A percentile compares a stretch with the other conserved stretches of the same genome.
Evolutionary conservation across 2,329 filamentous ascomycete species (phyloP).

Genomic region (Aureobasidium leucospermi): DNA sequence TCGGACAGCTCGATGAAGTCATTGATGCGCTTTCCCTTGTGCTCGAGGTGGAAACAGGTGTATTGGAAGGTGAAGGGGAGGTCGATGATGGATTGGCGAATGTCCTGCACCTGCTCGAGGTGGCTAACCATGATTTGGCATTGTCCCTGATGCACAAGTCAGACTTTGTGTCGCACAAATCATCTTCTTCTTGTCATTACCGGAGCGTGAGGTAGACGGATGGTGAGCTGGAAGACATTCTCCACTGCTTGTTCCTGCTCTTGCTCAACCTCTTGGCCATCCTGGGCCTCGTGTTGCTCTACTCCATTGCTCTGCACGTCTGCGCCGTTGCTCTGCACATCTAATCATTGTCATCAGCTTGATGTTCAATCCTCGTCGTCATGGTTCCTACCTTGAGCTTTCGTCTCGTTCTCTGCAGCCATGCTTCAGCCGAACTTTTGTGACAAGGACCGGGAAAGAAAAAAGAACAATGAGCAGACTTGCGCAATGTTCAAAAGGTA

Average conservation of each 20-base stretch:
- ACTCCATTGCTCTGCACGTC: neutral
- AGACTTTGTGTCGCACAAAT: slow-evolving; percentile 61
- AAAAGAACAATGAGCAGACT: neutral
- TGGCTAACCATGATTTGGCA: slow-evolving; percentile 42
- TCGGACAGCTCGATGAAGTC: slow-evolving; percentile 91
- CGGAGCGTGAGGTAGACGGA: slow-evolving; percentile 74
- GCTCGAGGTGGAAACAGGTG: slow-evolving; percentile 96
- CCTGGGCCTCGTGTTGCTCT: slow-evolving; percentile 3
- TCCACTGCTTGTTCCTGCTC: slow-evolving; percentile 12
- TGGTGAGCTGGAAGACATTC: slow-evolving; percentile 61
- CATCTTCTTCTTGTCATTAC: slow-evolving; percentile 42
- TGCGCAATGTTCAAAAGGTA: neutral
- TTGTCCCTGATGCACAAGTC: slow-evolving; percentile 9
- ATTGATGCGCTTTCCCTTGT: slow-evolving; percentile 82
- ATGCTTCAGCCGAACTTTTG: slow-evolving; percentile 10
- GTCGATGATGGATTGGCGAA: slow-evolving; percentile 94
- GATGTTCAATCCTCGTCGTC: neutral
- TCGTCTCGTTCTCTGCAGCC: slow-evolving; percentile 12
- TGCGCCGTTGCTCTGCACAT: slow-evolving; percentile 12
- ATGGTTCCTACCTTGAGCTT: slow-evolving; percentile 11
- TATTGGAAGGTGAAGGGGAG: slow-evolving; percentile 89
- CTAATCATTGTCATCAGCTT: neutral
- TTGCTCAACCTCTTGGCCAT: neutral
- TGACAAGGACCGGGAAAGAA: neutral
- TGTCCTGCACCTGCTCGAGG: slow-evolving; percentile 86